phyloP scores from a whole-genome alignment of 495 filamentous ascomycete genomes.

The Schizothecium vesticola region DNA sequence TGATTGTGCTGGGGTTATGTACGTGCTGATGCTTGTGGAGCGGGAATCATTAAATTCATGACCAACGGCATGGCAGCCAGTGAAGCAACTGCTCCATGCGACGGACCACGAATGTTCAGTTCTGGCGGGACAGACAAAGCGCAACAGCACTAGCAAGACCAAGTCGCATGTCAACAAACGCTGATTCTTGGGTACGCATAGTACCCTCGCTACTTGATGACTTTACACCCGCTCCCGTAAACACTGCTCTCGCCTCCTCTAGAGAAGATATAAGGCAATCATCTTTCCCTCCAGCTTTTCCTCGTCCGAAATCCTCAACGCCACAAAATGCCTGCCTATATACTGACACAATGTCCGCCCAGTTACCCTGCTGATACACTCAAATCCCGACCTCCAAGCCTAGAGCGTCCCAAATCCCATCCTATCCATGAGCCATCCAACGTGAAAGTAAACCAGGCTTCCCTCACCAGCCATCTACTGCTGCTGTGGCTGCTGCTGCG shows the following conservation, averaged over 20 bases:
- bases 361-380: background rate
- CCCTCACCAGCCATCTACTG: background rate
- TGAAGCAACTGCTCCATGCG: too few relatives aligned
- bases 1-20: background rate
- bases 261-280: background rate
- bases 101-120: too few relatives aligned
- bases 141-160: background rate
- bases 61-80: background rate
- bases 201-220: background rate
- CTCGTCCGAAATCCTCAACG: background rate
- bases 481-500: background rate
- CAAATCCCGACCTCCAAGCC: background rate
- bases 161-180: background rate
- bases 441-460: background rate
- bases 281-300: background rate
- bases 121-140: too few relatives aligned
- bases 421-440: background rate
- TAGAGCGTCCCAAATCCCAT: background rate
- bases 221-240: background rate
- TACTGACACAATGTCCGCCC: background rate
- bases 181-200: background rate
- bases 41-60: background rate
- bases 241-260: background rate
- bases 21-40: background rate
- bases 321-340: background rate